Evolutionary conservation across 106 monocot species (phyloP), one percentile per base, ranked within the genome.

Genomic region (Phalaenopsis equestris): DNA sequence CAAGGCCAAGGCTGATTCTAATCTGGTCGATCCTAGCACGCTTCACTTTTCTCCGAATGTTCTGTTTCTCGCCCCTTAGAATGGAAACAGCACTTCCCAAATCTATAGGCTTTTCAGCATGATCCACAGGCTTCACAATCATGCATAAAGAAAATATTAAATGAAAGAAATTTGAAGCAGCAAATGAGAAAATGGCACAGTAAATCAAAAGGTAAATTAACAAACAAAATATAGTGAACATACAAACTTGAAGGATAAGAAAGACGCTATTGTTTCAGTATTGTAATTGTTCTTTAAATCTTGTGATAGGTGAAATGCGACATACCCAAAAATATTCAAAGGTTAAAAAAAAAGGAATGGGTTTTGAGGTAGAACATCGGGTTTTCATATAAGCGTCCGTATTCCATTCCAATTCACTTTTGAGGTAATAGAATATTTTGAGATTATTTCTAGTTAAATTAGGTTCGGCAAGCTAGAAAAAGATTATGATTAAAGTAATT

Each of bases 1-100:
- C 90, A 82, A 99, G 98, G 8, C 98, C 94, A 83, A 99, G 98
- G 56, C 82, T 99, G 57, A 89, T 84, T 77, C 98, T 88, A 65
- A 99, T 99, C 83, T 94, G 98, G 75, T 99, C 94, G 74, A 99
- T 99, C 82, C 98, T 89, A 10, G 89, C 89, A 78, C 88, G 90
- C 80, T 94, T 99, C 81, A 94, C 98, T 84, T 99, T 99, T 82
- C 98, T 89, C 36, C 92, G 92, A 41, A 99, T 57, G 61, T 91
- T 99, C 85, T 86, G 92, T 55, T 84, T 86, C 84, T 94, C 98
- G 64, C 98, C 98, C 82, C 83, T 99, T 79, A 99, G 4, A 52
- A 99, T 24, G 55, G 98, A 86, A 78, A 94, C 94, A 19, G 92
- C 98, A 88, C 81, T 84, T 58, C 77, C 87, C 81, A 91, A 79